Evolutionary conservation across 2,329 filamentous ascomycete genomes (phyloP), one percentile per base, ranked within the genome.

Genomic region (Phialophora expanda): DNA sequence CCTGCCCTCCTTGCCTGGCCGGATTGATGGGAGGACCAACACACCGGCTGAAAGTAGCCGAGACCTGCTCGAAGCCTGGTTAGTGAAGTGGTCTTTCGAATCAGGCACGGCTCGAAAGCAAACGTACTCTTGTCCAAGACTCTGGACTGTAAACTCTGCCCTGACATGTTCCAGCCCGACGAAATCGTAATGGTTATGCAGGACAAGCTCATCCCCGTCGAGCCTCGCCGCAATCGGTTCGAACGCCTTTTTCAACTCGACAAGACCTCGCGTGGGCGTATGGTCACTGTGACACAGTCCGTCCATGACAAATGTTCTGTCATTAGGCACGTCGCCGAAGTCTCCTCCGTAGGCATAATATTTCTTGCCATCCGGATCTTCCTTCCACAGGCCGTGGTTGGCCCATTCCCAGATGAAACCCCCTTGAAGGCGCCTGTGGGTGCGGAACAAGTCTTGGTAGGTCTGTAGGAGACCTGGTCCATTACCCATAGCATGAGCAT

Each of bases 341-440:
- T 89, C 86, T 9, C 86, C 86, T 2, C 86, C 87, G 56, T 87
- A 88, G 1, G 81, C 86, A 68, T 85, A 87, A 71, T 82, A 87
- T 0, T 76, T 76, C 62, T 77, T 80, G 28, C 77, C 77, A 58
- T 66, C 44, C 4, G 30, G 7, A 30, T 78, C 75, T 28, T 70
- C 58, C 34, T 81, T 78, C 60, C 59, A 64, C 0, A 88, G 74
- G 0, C 86, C 85, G 61, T 88, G 86, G 75, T 87, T 88, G 0
- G 84, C 85, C 86, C 86, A 89, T 72, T 89, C 86, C 86, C 87
- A 89, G 70, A 89, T 84, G 67, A 84, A 88, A 0, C 89, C 89
- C 11, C 89, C 89, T 72, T 90, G 88, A 0, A 91, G 81, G 1
- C 83, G 82, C 0, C 83, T 83, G 66, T 89, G 79, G 30, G 81